Conservation (phyloP, 768 basidiomycete species). For the Candolleomyces eurysporus region DNA sequence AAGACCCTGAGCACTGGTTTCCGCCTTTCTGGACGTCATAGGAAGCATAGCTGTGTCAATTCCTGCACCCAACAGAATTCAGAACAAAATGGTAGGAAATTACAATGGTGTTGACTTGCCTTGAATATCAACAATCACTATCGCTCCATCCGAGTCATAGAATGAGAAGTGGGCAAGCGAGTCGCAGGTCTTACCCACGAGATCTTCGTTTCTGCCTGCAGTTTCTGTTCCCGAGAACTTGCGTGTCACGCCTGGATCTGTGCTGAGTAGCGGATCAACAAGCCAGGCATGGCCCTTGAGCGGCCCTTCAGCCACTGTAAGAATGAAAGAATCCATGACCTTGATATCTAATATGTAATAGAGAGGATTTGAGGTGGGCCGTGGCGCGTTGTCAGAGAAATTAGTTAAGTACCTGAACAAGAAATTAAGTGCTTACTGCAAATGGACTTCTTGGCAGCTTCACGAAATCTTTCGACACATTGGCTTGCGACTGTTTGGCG, state of each 20-base stretch:
- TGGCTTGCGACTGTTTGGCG: background rate
- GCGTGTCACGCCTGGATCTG: background rate
- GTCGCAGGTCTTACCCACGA: conserved; percentile 13
- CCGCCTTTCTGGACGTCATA: background rate
- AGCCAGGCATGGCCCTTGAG: background rate
- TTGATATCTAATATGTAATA: background rate
- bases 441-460: too few species aligned
- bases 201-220: conserved; percentile 3
- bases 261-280: background rate
- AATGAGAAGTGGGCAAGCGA: conserved; percentile 13
- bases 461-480: background rate
- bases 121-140: conserved; percentile 16
- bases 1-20: background rate
- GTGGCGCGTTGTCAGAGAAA: too few species aligned
- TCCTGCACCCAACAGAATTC: background rate
- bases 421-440: too few species aligned
- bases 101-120: background rate
- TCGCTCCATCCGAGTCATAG: conserved; percentile 6
- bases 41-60: background rate
- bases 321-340: background rate
- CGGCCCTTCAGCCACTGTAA: background rate
- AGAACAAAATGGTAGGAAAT: background rate
- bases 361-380: too few species aligned
- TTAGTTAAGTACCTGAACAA: too few species aligned
- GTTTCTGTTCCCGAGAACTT: conserved; percentile 2